These are phyloP conservation scores for Ganoderma resinaceum DNA, from an alignment of 1,284 basidiomycete genomes.

Conservation along the genomic window DNA sequence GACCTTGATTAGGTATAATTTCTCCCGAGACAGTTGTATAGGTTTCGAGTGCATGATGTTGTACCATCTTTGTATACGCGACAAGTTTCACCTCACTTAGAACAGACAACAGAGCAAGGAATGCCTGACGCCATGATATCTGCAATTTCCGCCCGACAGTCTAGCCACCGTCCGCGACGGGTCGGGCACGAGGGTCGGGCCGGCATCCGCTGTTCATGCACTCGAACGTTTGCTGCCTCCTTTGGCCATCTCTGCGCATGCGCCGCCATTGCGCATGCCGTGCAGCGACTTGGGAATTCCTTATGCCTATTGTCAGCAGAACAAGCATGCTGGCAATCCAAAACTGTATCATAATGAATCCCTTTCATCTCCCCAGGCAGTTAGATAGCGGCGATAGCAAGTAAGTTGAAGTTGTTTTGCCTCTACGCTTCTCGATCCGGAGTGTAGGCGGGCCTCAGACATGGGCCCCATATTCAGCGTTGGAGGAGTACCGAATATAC, in stretches of 20 bases:
- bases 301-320: neutral
- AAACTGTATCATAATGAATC: neutral
- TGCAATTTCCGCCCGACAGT: neutral
- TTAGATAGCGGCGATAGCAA: neutral
- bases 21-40: no score
- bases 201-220: neutral
- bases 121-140: constrained; percentile 1
- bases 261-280: neutral
- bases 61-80: no score
- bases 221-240: neutral
- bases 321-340: neutral
- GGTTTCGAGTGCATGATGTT: no score
- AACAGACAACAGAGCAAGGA: no score
- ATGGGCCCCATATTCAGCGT: neutral
- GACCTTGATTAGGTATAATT: no score
- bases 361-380: neutral
- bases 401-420: neutral
- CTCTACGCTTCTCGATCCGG: neutral
- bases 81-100: no score
- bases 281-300: neutral
- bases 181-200: neutral
- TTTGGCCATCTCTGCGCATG: neutral
- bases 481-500: neutral
- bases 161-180: constrained; percentile 1
- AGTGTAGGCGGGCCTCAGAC: no score